Conservation (phyloP, 1,284 basidiomycete genomes). For the Leccinum griseonigrum region DNA sequence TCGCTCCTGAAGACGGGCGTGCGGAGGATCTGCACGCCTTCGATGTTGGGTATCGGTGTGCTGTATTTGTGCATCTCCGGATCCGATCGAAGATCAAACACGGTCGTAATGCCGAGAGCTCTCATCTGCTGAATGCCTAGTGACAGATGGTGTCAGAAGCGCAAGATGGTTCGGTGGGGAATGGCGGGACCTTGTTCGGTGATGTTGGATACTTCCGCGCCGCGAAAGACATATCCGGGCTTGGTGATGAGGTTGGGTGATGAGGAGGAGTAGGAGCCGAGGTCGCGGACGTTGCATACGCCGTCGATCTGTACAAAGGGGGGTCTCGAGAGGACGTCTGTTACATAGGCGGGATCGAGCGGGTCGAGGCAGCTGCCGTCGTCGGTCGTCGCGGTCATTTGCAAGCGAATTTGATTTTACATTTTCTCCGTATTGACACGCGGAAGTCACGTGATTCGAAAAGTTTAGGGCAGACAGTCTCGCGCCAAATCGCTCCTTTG, state of each 20-base stretch:
- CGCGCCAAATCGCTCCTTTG: constrained; percentile 33
- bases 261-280: constrained; percentile 52
- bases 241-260: constrained; percentile 50
- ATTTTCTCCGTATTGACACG: constrained; percentile 5
- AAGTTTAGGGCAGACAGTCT: constrained; percentile 43
- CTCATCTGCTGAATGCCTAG: constrained; percentile 56
- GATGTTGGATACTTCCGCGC: constrained; percentile 67
- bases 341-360: constrained; percentile 62
- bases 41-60: constrained; percentile 57
- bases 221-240: constrained; percentile 56
- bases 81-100: constrained; percentile 76
- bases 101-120: constrained; percentile 58
- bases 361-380: constrained; percentile 45
- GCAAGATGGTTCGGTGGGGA: neutral
- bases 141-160: constrained; percentile 2
- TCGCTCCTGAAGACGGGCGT: constrained; percentile 67
- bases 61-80: constrained; percentile 73
- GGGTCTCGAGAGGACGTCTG: constrained; percentile 56
- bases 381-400: constrained; percentile 25
- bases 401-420: neutral
- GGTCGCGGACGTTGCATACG: constrained; percentile 69
- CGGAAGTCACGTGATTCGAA: constrained; percentile 19
- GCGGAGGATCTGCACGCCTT: constrained; percentile 56
- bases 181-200: constrained; percentile 58
- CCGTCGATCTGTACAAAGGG: constrained; percentile 68